phyloP scores from a whole-genome alignment of 768 basidiomycete genomes.

The Rossbeevera mucosa region DNA sequence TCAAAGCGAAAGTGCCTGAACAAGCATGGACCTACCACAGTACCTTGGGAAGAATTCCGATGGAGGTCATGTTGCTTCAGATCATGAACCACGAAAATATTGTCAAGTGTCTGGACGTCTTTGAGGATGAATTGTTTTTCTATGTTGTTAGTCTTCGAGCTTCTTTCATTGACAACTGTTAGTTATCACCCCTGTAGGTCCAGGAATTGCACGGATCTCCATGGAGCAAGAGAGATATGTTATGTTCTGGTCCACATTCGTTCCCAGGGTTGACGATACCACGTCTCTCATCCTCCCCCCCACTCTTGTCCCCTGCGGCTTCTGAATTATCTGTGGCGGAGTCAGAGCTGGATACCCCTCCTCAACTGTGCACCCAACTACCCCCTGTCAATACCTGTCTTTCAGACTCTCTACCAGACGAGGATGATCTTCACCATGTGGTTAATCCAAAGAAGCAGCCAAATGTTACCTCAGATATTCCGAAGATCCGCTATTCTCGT shows the following conservation, averaged over 20 bases:
- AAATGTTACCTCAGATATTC: slow-evolving; percentile 12
- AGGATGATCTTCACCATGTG: slow-evolving; percentile 6
- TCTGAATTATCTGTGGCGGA: slow-evolving; percentile 44
- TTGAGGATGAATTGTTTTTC: slow-evolving; percentile 79
- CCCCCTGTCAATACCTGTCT: slow-evolving; percentile 18
- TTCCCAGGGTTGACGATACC: slow-evolving; percentile 25
- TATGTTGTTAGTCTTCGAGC: slow-evolving; percentile 62
- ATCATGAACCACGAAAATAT: slow-evolving; percentile 76
- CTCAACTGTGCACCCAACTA: slow-evolving; percentile 26
- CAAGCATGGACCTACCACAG: slow-evolving; percentile 56
- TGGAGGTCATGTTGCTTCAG: slow-evolving; percentile 75
- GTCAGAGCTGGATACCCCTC: slow-evolving; percentile 44
- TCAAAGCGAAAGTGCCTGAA: slow-evolving; percentile 63
- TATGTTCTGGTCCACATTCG: slow-evolving; percentile 20
- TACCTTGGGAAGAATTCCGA: slow-evolving; percentile 60
- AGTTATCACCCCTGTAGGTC: slow-evolving; percentile 44
- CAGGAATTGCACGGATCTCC: slow-evolving; percentile 92
- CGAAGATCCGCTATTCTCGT: slow-evolving; percentile 49
- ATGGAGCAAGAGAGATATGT: slow-evolving; percentile 56
- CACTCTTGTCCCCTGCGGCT: slow-evolving; percentile 54
- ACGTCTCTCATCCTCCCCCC: slow-evolving; percentile 37
- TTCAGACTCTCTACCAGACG: slow-evolving; percentile 10
- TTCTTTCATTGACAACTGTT: slow-evolving; percentile 2
- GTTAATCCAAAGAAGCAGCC: slow-evolving; percentile 10
- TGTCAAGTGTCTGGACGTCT: slow-evolving; percentile 78